Base-by-base conservation (phyloP, 2,329 filamentous ascomycete species). In the Cercospora janseana region DNA sequence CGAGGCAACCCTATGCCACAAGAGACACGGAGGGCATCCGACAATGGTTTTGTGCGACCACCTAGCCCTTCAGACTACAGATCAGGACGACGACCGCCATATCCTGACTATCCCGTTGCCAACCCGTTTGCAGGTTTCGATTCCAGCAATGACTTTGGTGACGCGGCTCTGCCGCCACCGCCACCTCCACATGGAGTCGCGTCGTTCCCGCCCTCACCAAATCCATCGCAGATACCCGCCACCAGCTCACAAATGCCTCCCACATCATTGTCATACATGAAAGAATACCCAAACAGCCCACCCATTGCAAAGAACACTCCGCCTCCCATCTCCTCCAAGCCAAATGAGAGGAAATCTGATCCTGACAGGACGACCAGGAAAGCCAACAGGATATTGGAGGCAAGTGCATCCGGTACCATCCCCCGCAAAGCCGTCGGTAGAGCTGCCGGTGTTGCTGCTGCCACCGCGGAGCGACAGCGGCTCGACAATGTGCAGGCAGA, bases 241-340 rank as follows among this genome's bases (percentile, higher is more conserved):
- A 50, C 32, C 13, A 51, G 52, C 13, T 23, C 52, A 13, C 40
- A 54, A 21, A 52, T 51, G 45, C 58, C 27, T 46, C 55, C 46
- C 7, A 61, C 52, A 6, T 60, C 63, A 4, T 50, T 66, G 12
- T 61, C 64, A 4, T 79, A 79, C 57, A 70, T 76, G 54, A 76
- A 74, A 53, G 76, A 79, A 54, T 78, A 76, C 55, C 74, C 75
- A 3, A 63, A 69, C 27, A 62, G 66, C 10, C 63, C 65, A 10
- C 63, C 55, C 20, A 64, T 63, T 44, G 52, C 62, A n/a, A 61
- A 56, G 27, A 65, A 62, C 28, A 55, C 62, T 10, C 56, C 65
- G 20, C 56, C 58, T 49, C 52, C 60, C 4, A 35, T 59, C n/a
- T 60, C 62, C 9, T 43, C 51, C 4, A 61, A 56, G 38, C 53